These are phyloP conservation scores for Giardia muris DNA, from an alignment of 208 protist genomes.

Conservation along the genomic window DNA sequence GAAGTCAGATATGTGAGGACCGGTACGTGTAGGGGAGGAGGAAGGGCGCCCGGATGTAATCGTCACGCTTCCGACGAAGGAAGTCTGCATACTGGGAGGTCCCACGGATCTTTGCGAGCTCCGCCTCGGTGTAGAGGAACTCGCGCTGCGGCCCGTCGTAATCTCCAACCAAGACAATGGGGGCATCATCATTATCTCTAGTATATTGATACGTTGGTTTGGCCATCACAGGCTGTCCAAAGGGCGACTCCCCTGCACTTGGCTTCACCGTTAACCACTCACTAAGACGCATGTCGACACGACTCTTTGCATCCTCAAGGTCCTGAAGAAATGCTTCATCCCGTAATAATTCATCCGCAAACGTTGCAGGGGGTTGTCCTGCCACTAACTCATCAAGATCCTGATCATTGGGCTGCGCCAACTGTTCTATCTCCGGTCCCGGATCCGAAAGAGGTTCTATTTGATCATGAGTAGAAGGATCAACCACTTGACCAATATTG, in stretches of 20 bases:
- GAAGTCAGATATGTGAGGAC: background rate
- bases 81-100: background rate
- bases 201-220: background rate
- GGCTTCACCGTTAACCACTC: background rate
- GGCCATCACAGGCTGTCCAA: background rate
- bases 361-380: background rate
- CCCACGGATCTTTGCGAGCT: background rate
- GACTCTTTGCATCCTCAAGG: background rate
- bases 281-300: background rate
- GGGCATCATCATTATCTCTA: background rate
- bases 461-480: background rate
- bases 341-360: background rate
- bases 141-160: background rate
- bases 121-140: background rate
- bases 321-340: background rate
- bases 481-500: background rate
- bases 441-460: background rate
- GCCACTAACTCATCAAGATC: background rate
- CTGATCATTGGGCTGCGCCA: background rate
- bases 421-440: background rate
- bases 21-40: background rate
- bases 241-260: background rate
- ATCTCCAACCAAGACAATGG: background rate
- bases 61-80: background rate
- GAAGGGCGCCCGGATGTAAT: background rate